Evolutionary conservation across 225 moss, liverwort and hornwort species (phyloP).

Genomic region (Anthoceros angustus): DNA sequence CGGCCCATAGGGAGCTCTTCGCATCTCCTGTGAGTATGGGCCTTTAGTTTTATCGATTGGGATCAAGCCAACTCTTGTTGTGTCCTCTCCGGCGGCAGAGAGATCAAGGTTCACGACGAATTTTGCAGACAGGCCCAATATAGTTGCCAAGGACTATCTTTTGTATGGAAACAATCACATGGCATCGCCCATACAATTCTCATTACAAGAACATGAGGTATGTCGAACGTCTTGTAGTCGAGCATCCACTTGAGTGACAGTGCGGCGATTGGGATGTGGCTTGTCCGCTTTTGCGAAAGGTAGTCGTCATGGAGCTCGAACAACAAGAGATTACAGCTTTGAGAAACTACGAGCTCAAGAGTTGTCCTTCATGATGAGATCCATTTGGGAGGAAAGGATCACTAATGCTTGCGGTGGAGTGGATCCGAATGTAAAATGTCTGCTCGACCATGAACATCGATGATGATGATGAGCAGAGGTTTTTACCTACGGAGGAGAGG

Average conservation of each 20-base stretch:
- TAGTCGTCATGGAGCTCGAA: background rate
- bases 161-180: too few species aligned
- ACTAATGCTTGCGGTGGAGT: background rate
- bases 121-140: background rate
- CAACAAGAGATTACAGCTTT: background rate
- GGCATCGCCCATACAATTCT: too few species aligned
- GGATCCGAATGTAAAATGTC: background rate
- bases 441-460: background rate
- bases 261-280: background rate
- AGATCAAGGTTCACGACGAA: constrained; percentile 5
- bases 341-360: background rate
- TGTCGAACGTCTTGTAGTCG: too few species aligned
- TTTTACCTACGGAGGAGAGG: background rate
- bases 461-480: background rate
- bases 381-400: background rate
- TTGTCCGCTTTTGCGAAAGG: background rate
- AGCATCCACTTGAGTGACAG: background rate
- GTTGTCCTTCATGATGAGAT: background rate
- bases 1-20: background rate
- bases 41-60: background rate
- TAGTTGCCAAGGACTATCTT: too few species aligned
- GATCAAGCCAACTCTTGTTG: background rate
- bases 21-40: background rate
- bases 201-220: too few species aligned
- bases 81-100: constrained; percentile 9